Base-by-base conservation (phyloP, 2,329 filamentous ascomycete genomes). In the Aspergillus candidus region DNA sequence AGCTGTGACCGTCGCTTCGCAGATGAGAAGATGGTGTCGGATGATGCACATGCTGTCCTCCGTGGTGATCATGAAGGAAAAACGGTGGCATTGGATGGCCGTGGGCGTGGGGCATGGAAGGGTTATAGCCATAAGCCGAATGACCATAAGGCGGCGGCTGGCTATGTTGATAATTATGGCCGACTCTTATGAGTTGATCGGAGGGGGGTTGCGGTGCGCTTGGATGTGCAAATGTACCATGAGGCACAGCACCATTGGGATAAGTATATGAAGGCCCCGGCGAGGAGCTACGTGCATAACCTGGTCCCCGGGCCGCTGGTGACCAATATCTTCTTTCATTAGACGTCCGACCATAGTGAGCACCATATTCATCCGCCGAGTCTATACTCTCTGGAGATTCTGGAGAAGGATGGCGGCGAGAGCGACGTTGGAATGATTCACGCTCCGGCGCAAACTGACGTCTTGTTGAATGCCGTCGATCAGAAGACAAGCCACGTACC, bases 311-410 rank as follows among this genome's bases (percentile, higher is more conserved):
- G 5, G 56, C 52, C 13, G 55, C 38, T n/a, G 56, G 52, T 14
- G 59, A 57, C 65, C 65, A 69, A 35, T 53, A 51, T 35, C 58
- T 58, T 32, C 59, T 57, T 5, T 65, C 67, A 17, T 58, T 62
- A 40, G 62, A 56, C 12, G 55, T 52, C 38, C 58, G 66, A 48
- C 65, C 66, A 70, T 74, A 72, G 66, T 71, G 55, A 57, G 64
- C 50, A 50, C 70, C 66, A 60, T 76, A 83, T n/a, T 86, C 80
- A 17, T 86, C 80, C 14, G 73, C 73, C 31, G 77, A 77, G 62
- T 85, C 83, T 71, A 78, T 73, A 62, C 76, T 85, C 71, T 79
- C 78, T 43, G 79, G 72, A 52, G 75, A 72, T 50, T 71, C 71
- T 52, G 77, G 75, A 46, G 63, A 71, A 66, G 67, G 72, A 52